These are phyloP conservation scores for Amanita rubescens DNA, from an alignment of 768 basidiomycete genomes.

Conservation along the genomic window DNA sequence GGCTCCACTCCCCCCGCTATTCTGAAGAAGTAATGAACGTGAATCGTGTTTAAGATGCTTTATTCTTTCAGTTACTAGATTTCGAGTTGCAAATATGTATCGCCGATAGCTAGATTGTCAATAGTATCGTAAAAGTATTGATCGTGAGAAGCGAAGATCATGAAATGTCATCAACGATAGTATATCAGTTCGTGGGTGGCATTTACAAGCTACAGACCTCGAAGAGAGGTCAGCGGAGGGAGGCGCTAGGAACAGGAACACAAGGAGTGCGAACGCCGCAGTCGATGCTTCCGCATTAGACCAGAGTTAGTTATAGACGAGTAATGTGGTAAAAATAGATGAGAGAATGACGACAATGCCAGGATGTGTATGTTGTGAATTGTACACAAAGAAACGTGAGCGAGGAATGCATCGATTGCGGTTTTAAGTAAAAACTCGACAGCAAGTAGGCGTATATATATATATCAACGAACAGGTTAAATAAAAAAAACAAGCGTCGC, in stretches of 20 bases:
- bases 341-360: neutral
- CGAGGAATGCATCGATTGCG: neutral
- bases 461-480: neutral
- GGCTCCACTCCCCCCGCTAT: constrained; percentile 70
- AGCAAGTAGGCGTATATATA: neutral
- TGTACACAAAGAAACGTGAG: neutral
- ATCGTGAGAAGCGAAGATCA: neutral
- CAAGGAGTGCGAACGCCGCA: too few relatives aligned
- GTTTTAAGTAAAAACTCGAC: neutral
- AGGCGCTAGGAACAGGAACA: neutral
- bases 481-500: neutral
- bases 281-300: neutral
- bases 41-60: constrained; percentile 5
- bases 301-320: neutral
- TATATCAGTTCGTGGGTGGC: constrained; percentile 1
- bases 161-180: constrained; percentile 1
- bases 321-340: neutral
- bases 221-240: neutral
- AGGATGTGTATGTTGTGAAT: too few relatives aligned
- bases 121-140: neutral
- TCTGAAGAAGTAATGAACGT: constrained; percentile 46
- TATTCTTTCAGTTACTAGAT: constrained; percentile 5
- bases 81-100: neutral
- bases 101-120: neutral
- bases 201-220: neutral